Evolutionary conservation across 345 rosid genomes (phyloP).

Genomic region (Excoecaria agallocha): DNA sequence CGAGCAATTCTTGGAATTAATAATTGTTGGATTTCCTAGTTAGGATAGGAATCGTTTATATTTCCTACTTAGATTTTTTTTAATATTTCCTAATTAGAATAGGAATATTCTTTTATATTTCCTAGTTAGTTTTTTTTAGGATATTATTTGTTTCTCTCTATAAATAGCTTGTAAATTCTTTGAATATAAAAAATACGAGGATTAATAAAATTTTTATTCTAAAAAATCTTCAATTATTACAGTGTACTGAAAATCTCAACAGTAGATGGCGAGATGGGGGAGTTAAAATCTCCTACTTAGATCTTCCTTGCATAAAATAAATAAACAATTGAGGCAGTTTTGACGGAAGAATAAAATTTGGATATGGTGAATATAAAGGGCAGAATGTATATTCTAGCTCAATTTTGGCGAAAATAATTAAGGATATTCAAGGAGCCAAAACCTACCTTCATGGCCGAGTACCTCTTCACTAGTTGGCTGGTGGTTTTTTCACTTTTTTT

Average conservation of each 20-base stretch:
- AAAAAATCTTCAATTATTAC: background rate
- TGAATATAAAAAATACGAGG: too few relatives aligned
- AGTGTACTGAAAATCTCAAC: background rate
- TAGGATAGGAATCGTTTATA: too few relatives aligned
- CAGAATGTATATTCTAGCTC: background rate
- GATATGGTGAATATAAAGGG: background rate
- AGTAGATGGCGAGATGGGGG: background rate
- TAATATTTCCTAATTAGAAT: too few relatives aligned
- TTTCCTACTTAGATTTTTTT: too few relatives aligned
- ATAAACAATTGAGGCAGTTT: background rate
- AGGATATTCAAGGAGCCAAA: background rate
- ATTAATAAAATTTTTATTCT: too few relatives aligned
- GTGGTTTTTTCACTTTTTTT: background rate
- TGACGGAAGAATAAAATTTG: background rate
- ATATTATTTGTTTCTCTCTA: too few relatives aligned
- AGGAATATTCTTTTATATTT: too few relatives aligned
- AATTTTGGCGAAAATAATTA: background rate
- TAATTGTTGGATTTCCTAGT: too few relatives aligned
- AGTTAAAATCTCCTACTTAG: background rate
- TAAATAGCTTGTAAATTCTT: too few relatives aligned
- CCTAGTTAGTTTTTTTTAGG: too few relatives aligned
- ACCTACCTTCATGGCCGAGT: background rate
- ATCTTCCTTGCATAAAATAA: background rate
- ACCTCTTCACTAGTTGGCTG: background rate
- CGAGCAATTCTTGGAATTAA: background rate